These are phyloP conservation scores for Sugiyamaella novakii DNA, from an alignment of 1,139 yeast species.

Conservation along the genomic window DNA sequence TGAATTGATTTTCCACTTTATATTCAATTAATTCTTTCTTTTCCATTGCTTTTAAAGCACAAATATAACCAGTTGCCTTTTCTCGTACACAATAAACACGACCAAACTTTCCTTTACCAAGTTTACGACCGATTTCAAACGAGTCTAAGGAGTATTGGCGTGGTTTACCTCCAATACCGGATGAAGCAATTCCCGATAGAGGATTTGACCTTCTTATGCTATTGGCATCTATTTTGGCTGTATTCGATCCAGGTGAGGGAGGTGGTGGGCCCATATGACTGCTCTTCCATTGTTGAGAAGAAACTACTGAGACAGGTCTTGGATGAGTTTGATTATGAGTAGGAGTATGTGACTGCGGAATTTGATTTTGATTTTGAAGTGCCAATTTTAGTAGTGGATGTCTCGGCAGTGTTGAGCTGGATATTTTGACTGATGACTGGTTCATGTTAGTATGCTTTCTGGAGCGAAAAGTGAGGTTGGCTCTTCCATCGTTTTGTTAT, in stretches of 20 bases:
- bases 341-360: constrained; percentile 24
- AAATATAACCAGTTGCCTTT: constrained; percentile 69
- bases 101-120: constrained; percentile 95
- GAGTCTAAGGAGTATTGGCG: constrained; percentile 51
- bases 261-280: constrained; percentile 29
- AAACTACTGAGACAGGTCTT: constrained; percentile 28
- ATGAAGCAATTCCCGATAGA: constrained; percentile 33
- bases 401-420: constrained; percentile 23
- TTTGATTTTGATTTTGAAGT: constrained; percentile 35
- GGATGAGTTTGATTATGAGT: constrained; percentile 24
- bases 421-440: constrained; percentile 13
- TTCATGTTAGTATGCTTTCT: constrained; percentile 11
- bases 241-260: constrained; percentile 26
- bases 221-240: constrained; percentile 27
- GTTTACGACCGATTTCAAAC: constrained; percentile 83
- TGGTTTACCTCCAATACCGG: constrained; percentile 25
- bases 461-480: too few relatives aligned
- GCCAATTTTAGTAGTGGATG: constrained; percentile 39
- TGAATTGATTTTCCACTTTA: constrained; percentile 82
- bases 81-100: constrained; percentile 88
- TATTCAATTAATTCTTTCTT: constrained; percentile 73
- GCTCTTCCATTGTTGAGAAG: constrained; percentile 35
- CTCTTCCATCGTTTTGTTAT: neutral
- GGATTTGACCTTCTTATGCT: constrained; percentile 35
- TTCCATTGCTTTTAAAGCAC: constrained; percentile 91